Conservation (phyloP, 805 yeast genomes). For the Wickerhamomyces silvicola region DNA sequence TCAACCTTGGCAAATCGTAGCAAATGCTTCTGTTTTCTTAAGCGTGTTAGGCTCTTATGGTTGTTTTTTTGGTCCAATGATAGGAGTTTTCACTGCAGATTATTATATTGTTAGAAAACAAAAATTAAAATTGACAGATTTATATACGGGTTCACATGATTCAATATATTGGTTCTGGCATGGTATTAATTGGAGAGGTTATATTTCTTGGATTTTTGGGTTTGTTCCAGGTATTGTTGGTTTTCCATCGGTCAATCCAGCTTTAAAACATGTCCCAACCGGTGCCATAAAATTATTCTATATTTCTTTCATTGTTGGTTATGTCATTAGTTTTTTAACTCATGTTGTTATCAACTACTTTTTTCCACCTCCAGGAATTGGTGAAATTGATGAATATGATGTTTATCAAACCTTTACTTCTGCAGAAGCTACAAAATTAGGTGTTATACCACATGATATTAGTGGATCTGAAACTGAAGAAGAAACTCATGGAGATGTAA, state of each 20-base stretch:
- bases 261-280: conserved; percentile 22
- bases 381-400: conserved; percentile 27
- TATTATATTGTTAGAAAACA: conserved; percentile 31
- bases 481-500: too few species aligned
- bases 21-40: conserved; percentile 20
- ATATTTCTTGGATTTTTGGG: conserved; percentile 32
- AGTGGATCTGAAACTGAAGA: conserved; percentile 2
- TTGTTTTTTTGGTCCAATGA: conserved; percentile 38
- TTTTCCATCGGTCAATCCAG: conserved; percentile 24
- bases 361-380: conserved; percentile 25
- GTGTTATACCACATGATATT: conserved; percentile 23
- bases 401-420: conserved; percentile 28
- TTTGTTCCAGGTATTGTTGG: conserved; percentile 39
- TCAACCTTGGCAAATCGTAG: conserved; percentile 59
- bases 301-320: conserved; percentile 23
- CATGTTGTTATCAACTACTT: conserved; percentile 18
- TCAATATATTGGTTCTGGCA: conserved; percentile 37
- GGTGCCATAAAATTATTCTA: conserved; percentile 22
- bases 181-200: conserved; percentile 39
- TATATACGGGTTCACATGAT: conserved; percentile 26
- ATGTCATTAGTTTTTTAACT: conserved; percentile 17
- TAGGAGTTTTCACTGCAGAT: conserved; percentile 32
- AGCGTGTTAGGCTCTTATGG: conserved; percentile 21
- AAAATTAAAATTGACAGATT: conserved; percentile 33
- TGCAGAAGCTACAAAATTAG: conserved; percentile 26